These are phyloP conservation scores for Coemansia sp. DNA, from an alignment of 192 early-diverging fungal species.

Conservation along the genomic window DNA sequence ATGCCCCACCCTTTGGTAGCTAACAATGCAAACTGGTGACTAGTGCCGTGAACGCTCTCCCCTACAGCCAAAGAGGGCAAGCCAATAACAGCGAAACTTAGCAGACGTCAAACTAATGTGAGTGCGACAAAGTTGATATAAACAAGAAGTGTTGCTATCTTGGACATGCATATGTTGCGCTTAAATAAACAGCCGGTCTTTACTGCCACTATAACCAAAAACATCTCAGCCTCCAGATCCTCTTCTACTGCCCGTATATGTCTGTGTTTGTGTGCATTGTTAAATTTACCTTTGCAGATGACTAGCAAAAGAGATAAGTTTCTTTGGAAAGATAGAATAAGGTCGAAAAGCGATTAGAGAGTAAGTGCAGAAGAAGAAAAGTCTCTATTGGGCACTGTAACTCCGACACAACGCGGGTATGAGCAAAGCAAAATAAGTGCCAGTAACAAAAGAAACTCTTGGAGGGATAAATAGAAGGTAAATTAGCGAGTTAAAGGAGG, in stretches of 20 bases:
- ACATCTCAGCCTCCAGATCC: neutral
- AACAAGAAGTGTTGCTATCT: neutral
- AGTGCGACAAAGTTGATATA: neutral
- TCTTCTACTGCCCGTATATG: neutral
- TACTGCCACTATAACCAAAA: neutral
- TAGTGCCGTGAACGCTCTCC: neutral
- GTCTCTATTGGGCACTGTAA: neutral
- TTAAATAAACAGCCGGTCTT: neutral
- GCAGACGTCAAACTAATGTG: neutral
- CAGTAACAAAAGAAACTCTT: conserved; percentile 3
- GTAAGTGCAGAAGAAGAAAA: neutral
- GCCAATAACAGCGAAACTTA: neutral
- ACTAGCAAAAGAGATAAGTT: conserved; percentile 3
- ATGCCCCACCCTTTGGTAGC: neutral
- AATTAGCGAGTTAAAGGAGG: neutral
- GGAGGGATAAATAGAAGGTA: neutral
- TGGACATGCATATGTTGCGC: neutral
- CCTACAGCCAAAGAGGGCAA: neutral
- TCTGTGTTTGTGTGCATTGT: neutral
- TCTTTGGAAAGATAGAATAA: neutral
- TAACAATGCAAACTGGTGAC: neutral
- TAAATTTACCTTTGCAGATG: conserved; percentile 15
- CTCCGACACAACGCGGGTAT: neutral
- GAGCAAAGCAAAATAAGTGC: conserved; percentile 2
- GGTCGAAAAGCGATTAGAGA: neutral